These are phyloP conservation scores for Xylariaceae sp. DNA, from an alignment of 2,329 filamentous ascomycete species.

Conservation along the genomic window DNA sequence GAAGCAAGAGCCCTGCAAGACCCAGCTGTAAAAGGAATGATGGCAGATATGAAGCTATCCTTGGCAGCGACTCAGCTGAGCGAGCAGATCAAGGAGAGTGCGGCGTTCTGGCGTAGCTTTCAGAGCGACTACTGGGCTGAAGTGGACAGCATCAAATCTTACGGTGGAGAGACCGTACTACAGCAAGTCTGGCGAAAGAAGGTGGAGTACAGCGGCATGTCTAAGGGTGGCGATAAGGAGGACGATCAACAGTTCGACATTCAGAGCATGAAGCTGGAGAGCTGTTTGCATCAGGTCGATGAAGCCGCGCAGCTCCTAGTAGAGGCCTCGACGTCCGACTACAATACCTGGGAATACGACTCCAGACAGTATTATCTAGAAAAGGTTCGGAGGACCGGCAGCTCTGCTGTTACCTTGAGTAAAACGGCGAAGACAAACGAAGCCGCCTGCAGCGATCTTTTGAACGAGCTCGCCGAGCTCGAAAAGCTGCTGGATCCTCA, in stretches of 20 bases:
- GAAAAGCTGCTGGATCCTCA: conserved; percentile 25
- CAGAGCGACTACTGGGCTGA: conserved; percentile 24
- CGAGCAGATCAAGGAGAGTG: conserved; percentile 25
- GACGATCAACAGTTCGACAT: conserved; percentile 21
- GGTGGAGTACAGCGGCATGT: conserved; percentile 18
- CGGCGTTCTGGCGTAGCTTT: conserved; percentile 23
- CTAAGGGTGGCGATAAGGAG: conserved; percentile 15
- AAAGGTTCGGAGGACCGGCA: conserved; percentile 22
- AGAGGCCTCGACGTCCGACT: conserved; percentile 6
- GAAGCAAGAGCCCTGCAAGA: background rate
- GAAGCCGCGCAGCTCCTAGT: conserved; percentile 19
- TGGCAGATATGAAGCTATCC: conserved; percentile 24
- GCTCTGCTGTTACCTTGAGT: conserved; percentile 21
- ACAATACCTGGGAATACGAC: conserved; percentile 15
- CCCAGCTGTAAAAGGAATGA: conserved; percentile 7
- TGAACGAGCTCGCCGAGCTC: conserved; percentile 25
- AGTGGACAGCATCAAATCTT: conserved; percentile 23
- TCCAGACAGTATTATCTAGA: conserved; percentile 23
- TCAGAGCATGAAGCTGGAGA: conserved; percentile 26
- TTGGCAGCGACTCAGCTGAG: conserved; percentile 27
- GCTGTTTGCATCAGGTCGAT: conserved; percentile 24
- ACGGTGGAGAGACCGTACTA: conserved; percentile 22
- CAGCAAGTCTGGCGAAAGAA: conserved; percentile 29
- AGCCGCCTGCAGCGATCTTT: conserved; percentile 26
- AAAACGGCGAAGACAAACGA: conserved; percentile 19